Percentiles rank a stretch among this genome's conserved stretches.
phyloP scores from a whole-genome alignment of 1,284 basidiomycete species.

The Sphagnurus paluster region DNA sequence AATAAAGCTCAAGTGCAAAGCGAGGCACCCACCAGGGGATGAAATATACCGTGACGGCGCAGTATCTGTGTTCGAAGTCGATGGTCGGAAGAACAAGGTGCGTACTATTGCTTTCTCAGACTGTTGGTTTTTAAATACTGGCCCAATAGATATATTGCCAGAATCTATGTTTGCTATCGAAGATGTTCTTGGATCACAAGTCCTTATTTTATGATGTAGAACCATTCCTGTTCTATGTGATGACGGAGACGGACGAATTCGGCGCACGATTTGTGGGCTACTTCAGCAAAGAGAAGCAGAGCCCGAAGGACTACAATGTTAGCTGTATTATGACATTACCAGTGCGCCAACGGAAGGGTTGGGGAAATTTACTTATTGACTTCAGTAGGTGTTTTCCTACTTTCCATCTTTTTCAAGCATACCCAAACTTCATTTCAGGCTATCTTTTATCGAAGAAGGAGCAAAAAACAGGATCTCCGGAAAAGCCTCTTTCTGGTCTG shows the following conservation, averaged over 20 bases:
- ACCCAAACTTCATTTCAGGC: conserved; percentile 48
- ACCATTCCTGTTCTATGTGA: conserved; percentile 98
- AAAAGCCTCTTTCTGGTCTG: conserved; percentile 89
- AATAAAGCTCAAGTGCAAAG: conserved; percentile 92
- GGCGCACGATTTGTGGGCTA: conserved; percentile 98
- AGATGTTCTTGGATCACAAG: conserved; percentile 99
- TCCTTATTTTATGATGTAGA: conserved; percentile 99
- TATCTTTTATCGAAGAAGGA: conserved; percentile 97
- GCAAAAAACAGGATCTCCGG: conserved; percentile 83
- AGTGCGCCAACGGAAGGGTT: conserved; percentile 90
- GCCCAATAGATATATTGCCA: conserved; percentile 89
- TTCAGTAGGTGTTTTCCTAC: conserved; percentile 73
- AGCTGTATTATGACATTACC: conserved; percentile 99
- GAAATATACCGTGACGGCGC: conserved; percentile 94
- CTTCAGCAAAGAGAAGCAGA: conserved; percentile 98
- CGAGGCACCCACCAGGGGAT: conserved; percentile 94
- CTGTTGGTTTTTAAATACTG: conserved; percentile 4
- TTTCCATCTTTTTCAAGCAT: neutral
- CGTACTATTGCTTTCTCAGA: conserved; percentile 12
- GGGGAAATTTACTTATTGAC: conserved; percentile 94
- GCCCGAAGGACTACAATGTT: conserved; percentile 94
- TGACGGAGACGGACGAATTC: conserved; percentile 87
- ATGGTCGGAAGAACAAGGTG: conserved; percentile 96
- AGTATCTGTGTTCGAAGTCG: conserved; percentile 96
- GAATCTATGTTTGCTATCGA: conserved; percentile 97